phyloP scores from a whole-genome alignment of 2,329 filamentous ascomycete species.

The Alternaria sp. region DNA sequence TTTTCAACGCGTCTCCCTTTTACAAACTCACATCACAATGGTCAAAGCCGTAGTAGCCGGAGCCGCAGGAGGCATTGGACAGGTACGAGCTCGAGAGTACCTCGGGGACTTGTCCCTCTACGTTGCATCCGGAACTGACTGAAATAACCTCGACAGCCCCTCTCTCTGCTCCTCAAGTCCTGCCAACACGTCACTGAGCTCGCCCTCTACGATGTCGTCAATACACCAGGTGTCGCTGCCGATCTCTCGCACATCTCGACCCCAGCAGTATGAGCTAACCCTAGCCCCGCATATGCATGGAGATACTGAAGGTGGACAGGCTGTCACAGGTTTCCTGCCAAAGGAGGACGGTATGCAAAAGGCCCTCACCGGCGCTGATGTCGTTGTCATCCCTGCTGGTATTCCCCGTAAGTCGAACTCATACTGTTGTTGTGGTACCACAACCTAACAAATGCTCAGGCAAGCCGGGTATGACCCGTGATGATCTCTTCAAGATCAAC shows the following conservation, averaged over 20 bases:
- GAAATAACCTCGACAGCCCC: slow-evolving; percentile 65
- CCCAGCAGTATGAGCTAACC: slow-evolving; percentile 67
- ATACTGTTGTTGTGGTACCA: not conserved
- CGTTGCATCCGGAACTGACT: slow-evolving; percentile 12
- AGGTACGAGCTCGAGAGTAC: slow-evolving; percentile 63
- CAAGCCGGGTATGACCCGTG: slow-evolving; percentile 99
- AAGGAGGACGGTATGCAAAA: slow-evolving; percentile 81
- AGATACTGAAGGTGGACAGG: slow-evolving; percentile 53
- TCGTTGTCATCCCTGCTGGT: slow-evolving; percentile 96
- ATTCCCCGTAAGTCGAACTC: slow-evolving; percentile 77
- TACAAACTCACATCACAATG: slow-evolving; percentile 32
- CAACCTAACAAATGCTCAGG: slow-evolving; percentile 61
- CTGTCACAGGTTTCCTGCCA: slow-evolving; percentile 86
- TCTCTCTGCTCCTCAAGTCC: slow-evolving; percentile 95
- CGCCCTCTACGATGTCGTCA: slow-evolving; percentile 98
- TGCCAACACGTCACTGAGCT: slow-evolving; percentile 89
- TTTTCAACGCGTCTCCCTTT: slow-evolving; percentile 20
- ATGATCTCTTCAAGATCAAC: slow-evolving; percentile 99
- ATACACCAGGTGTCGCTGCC: slow-evolving; percentile 93
- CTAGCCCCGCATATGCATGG: slow-evolving; percentile 8
- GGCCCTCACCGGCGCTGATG: slow-evolving; percentile 90
- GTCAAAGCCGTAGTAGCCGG: slow-evolving; percentile 74
- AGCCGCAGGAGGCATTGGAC: slow-evolving; percentile 97
- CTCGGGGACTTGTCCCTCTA: not conserved
- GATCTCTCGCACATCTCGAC: slow-evolving; percentile 98